Evolutionary conservation across 2,329 filamentous ascomycete genomes (phyloP), one percentile per base, ranked within the genome.

Genomic region (Tetracladium maxilliforme): DNA sequence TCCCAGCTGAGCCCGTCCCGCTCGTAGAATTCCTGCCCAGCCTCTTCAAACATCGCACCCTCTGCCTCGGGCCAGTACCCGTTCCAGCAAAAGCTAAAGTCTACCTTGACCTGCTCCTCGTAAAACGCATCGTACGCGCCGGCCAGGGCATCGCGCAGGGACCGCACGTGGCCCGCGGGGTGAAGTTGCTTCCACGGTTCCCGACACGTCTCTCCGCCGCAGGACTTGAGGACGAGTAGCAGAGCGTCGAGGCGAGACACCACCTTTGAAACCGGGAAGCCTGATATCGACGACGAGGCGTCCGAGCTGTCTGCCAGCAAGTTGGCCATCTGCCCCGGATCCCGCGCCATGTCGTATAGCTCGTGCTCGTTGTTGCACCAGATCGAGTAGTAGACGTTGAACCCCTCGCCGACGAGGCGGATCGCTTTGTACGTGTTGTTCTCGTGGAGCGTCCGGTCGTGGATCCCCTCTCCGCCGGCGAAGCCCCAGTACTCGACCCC

Each of bases 311-410:
- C n/a, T n/a, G n/a, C n/a, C n/a, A n/a, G n/a, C n/a, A n/a, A n/a
- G n/a, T n/a, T n/a, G n/a, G n/a, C n/a, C n/a, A n/a, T n/a, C n/a
- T n/a, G n/a, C n/a, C n/a, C n/a, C n/a, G n/a, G n/a, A n/a, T n/a
- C n/a, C n/a, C n/a, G n/a, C n/a, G n/a, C n/a, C 20, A 75, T 38
- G 32, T 78, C 60, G 40, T 78, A 80, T 3, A 76, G 56, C 41
- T 80, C 72, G 28, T 68, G 64, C 38, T 77, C 71, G 25, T 70
- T 69, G 10, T 50, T 74, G 39, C 75, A 80, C 72, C 73, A 80
- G 0, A 77, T 68, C 0, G 69, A 61, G 37, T 80, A 80, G 32
- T 70, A 68, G 5, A 78, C 41, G 36, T 62, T 67, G 38, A 77
- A 78, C 4, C 49, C 45, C 4, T 53, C 30, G 1, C 51, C 43